Evolutionary conservation across 495 filamentous ascomycete species (phyloP).

Genomic region (Glonium stellatum): DNA sequence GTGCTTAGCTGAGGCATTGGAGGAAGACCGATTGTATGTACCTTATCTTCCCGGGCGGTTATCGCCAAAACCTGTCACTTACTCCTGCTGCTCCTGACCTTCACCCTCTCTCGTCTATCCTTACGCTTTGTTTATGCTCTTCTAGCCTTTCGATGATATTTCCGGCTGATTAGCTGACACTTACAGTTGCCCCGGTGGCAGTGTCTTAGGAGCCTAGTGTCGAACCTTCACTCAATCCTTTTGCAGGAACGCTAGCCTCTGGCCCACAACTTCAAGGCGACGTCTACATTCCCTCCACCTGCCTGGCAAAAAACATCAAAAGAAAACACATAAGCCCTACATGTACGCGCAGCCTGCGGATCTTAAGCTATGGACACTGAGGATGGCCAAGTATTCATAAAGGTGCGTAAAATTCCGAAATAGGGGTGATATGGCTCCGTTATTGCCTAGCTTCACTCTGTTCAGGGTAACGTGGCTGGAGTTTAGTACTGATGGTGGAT

Average conservation of each 20-base stretch:
- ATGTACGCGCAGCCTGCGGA: conserved; percentile 14
- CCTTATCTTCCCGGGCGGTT: neutral
- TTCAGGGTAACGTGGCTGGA: conserved; percentile 5
- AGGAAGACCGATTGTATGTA: neutral
- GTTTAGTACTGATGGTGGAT: conserved; percentile 9
- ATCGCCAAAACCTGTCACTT: neutral
- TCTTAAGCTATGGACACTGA: conserved; percentile 30
- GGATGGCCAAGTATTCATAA: conserved; percentile 35
- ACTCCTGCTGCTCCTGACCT: neutral
- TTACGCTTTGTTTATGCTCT: neutral
- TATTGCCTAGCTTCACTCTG: neutral
- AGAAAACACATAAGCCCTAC: conserved; percentile 9
- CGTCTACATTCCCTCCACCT: neutral
- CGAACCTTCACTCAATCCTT: neutral
- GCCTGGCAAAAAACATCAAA: neutral
- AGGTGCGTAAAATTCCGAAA: conserved; percentile 18
- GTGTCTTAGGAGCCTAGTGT: conserved; percentile 1
- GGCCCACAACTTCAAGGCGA: neutral
- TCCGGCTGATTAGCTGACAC: neutral
- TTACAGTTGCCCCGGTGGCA: conserved; percentile 3
- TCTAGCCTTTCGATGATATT: neutral
- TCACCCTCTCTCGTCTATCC: neutral
- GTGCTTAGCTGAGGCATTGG: neutral
- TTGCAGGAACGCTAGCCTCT: neutral
- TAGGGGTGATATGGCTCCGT: neutral